Evolutionary conservation across 495 filamentous ascomycete genomes (phyloP).

Genomic region (Cryomyces antarcticus): DNA sequence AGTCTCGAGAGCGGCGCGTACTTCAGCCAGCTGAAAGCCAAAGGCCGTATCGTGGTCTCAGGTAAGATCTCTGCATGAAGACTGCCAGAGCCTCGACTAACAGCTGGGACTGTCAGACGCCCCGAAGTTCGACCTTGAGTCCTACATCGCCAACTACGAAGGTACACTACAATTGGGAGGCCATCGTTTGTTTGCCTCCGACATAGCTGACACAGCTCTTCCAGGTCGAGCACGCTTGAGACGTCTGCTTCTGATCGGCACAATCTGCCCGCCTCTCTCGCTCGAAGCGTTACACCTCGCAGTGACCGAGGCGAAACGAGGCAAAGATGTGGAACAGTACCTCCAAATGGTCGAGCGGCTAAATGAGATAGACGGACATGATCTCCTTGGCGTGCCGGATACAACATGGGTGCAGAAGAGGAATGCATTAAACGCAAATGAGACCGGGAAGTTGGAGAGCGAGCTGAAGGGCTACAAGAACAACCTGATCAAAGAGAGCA

Average conservation of each 20-base stretch:
- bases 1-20: no score
- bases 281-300: slow-evolving; percentile 66
- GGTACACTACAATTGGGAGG: slow-evolving; percentile 27
- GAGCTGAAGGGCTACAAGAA: slow-evolving; percentile 92
- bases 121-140: slow-evolving; percentile 84
- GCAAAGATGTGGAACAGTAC: slow-evolving; percentile 55
- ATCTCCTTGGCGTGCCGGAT: slow-evolving; percentile 47
- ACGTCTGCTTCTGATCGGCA: slow-evolving; percentile 63
- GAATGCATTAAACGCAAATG: slow-evolving; percentile 38
- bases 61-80: no score
- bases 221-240: slow-evolving; percentile 54
- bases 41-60: no score
- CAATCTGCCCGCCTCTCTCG: slow-evolving; percentile 52
- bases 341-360: slow-evolving; percentile 45
- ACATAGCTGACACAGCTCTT: slow-evolving; percentile 2
- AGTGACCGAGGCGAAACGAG: slow-evolving; percentile 52
- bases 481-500: slow-evolving; percentile 93
- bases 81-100: no score
- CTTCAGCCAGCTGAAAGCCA: no score
- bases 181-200: neutral
- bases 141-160: slow-evolving; percentile 77
- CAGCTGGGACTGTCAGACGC: slow-evolving; percentile 4
- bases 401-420: slow-evolving; percentile 45
- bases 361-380: slow-evolving; percentile 37
- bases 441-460: slow-evolving; percentile 51